Conservation (phyloP, 177 flowering plant species). For the Vitis hybrid region DNA sequence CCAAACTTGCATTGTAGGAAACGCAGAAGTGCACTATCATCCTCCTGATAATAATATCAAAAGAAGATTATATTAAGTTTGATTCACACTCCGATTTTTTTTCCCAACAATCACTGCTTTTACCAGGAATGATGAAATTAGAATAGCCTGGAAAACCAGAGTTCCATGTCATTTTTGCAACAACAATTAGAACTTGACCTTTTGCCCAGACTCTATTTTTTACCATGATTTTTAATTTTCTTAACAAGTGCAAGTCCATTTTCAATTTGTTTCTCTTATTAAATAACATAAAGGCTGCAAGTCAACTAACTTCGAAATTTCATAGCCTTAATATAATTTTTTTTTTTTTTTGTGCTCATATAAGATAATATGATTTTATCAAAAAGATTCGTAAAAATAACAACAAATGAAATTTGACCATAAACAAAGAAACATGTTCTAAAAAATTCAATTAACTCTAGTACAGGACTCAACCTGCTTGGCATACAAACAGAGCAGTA, state of each 20-base stretch:
- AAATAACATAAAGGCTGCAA: neutral
- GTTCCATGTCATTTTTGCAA: neutral
- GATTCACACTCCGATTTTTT: too few species aligned
- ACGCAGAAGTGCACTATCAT: conserved; percentile 89
- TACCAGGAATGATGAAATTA: neutral
- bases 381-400: neutral
- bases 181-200: neutral
- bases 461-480: conserved; percentile 65
- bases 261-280: neutral
- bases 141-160: too few species aligned
- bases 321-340: neutral
- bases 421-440: neutral
- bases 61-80: neutral
- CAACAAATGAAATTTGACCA: neutral
- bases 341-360: too few species aligned
- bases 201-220: neutral
- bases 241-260: neutral
- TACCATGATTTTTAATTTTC: neutral
- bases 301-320: neutral
- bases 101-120: too few species aligned
- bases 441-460: neutral
- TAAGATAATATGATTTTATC: too few species aligned
- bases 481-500: conserved; percentile 91
- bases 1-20: conserved; percentile 97
- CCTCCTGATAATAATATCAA: conserved; percentile 58